Base-by-base conservation (phyloP, 2,329 filamentous ascomycete genomes). In the Helotiales sp. region DNA sequence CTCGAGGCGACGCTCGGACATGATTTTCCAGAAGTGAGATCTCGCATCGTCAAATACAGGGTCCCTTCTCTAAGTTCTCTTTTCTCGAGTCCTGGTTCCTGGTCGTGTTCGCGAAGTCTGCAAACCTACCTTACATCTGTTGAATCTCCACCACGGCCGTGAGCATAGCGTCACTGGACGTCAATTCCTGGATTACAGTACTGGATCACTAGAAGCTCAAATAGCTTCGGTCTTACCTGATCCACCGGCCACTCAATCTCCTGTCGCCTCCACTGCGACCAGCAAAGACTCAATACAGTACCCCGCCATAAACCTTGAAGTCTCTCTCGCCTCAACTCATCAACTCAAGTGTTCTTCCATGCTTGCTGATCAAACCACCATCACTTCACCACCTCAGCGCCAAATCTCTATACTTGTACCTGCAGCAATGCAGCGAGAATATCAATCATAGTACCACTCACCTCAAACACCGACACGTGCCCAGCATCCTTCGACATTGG, bases 401-500 rank as follows among this genome's bases (percentile, higher is more conserved):
- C 59, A 58, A 62, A 33, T 36, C 49, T 22, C n/a, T n/a, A n/a
- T n/a, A n/a, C n/a, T n/a, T n/a, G n/a, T n/a, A n/a, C 53, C 22
- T 29, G 19, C 36, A 57, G 27, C 38, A 54, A 58, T 54, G 55
- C 53, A 55, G 17, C 30, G 22, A 27, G 25, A 42, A 33, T 30
- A 25, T 31, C 49, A 47, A 47, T 58, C 46, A 19, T 56, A 42
- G 27, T 34, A 19, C 34, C 19, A 17, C 29, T 19, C 31, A 42
- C 42, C 40, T 60, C 51, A 64, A 62, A 64, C 60, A 54, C 54
- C 51, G 44, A 57, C 48, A 46, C 13, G 19, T 48, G 33, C 29
- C 46, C 33, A 24, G 44, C n/a, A 55, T 30, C 48, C 44, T 27
- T 38, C 36, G 15, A 47, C 53, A 47, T 55, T 48, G 48, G 52